Base-by-base conservation (phyloP, 208 protist genomes). In the Wallacemonas sp. region DNA sequence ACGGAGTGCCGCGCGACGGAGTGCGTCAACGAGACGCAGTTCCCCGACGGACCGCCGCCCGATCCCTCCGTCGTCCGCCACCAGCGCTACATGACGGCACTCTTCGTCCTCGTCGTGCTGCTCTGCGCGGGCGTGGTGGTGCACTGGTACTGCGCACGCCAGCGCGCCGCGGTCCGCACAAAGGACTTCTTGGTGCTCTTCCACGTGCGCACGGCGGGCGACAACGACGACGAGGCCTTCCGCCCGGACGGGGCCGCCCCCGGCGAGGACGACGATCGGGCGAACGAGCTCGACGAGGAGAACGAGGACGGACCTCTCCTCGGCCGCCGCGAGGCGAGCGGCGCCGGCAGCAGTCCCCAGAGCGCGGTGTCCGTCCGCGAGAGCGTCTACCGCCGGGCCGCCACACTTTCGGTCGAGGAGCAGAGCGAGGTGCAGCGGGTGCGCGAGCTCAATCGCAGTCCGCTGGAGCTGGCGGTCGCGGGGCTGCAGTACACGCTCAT, bases 121-220 rank as follows among this genome's bases (percentile, higher is more conserved):
- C 54, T 68, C n/a, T 36, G 44, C 20, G 44, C 70, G 26, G 81
- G 52, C 2, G 64, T 77, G 2, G 61, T 82, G 4, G 69, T 70
- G 26, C 79, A 84, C 55, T 86, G 72, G 29, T 46, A 78, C 29
- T 77, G 69, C 62, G 57, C 77, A 1, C 32, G 70, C 42, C 20
- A 33, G n/a, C 69, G 78, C 42, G 74, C 82, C 12, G 44, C 59
- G n/a, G 45, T 65, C 44, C 67, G 67, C 12, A 74, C 70, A 10
- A 74, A 63, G 39, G 76, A 91, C 64, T 94, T 94, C 49, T 64
- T 83, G 55, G 59, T 74, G 36, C 81, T 80, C 32, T 92, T 92
- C 67, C 61, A 82, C 55, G 63, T 87, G 22, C 54, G 20, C 22
- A 25, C 48, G 20, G 62, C 54, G 45, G 22, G 10, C 57, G 41